Base-by-base conservation (phyloP, 2,329 filamentous ascomycete genomes). In the Penicillium sp. region DNA sequence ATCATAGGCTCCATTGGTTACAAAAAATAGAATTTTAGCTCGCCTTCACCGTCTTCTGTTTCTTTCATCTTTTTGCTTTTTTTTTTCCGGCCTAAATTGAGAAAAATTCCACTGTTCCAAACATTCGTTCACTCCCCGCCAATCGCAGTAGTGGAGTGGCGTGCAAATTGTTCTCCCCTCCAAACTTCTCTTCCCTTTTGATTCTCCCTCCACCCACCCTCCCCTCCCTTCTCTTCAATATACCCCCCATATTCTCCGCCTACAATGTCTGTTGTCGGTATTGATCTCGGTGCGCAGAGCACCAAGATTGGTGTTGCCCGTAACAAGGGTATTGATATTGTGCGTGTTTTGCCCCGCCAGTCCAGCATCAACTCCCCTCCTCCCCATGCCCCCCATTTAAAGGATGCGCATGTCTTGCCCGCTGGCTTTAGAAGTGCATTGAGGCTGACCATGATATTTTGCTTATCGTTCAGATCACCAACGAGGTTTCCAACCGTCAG, bases 281-380 rank as follows among this genome's bases (percentile, higher is more conserved):
- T 96, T 78, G 93, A 97, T 85, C 88, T 97, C 81, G 93, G 93
- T 81, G 91, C 91, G 67, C 87, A 96, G 76, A 96, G 95, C 85
- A 96, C 93, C 75, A 92, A 96, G 73, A 90, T 97, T 79, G 93
- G 93, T 75, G 93, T 97, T 77, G 94, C 94, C 74, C 87, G 94
- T 77, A 97, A 97, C 80, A 92, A 95, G 76, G 94, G 94, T 81
- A 94, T 99, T 77, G 94, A 99, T 83, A 94, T 99, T 76, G 92
- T 96, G 85, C 74, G 92, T 94, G 73, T 62, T 48, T 4, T 62
- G 61, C 62, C 65, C 67, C 66, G 59, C 58, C 42, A 51, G 31
- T 42, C 52, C 31, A 51, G 49, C 52, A 23, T 54, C 43, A 34
- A 50, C 54, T 52, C 42, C 46, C 31, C 26, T n/a, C 19, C 13